A percentile compares a stretch with the other conserved stretches of the same genome.
phyloP scores from a whole-genome alignment of 192 early-diverging fungal genomes.

The Podila clonocystis region DNA sequence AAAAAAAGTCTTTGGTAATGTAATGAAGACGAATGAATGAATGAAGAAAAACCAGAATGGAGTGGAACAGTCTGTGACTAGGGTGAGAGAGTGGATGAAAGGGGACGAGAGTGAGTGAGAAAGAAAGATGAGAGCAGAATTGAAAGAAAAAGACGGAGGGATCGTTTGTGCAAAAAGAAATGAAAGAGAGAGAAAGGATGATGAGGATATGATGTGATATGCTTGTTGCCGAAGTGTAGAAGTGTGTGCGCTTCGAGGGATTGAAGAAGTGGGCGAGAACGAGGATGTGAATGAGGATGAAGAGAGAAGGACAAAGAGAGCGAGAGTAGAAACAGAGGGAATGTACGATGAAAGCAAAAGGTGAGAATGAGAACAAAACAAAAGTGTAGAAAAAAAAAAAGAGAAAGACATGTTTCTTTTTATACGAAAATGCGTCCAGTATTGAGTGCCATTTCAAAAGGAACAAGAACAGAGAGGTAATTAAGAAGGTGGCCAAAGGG shows the following conservation, averaged over 20 bases:
- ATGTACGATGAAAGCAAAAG: not conserved
- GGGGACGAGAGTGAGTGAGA: not conserved
- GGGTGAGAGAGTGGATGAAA: too few relatives aligned
- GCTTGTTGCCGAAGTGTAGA: not conserved
- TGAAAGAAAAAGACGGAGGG: not conserved
- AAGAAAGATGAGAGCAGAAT: not conserved
- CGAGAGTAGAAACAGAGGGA: not conserved
- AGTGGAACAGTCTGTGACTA: too few relatives aligned
- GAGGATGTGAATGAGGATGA: not conserved
- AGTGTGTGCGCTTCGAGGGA: not conserved
- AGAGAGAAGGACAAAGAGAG: not conserved
- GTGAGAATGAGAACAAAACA: not conserved
- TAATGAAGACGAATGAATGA: not conserved
- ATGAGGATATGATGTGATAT: too few relatives aligned
- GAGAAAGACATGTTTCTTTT: too few relatives aligned
- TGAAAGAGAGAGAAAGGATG: not conserved
- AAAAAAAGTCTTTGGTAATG: slow-evolving; percentile 1
- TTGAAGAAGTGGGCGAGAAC: not conserved
- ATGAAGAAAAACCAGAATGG: not conserved
- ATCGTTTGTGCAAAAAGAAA: not conserved
- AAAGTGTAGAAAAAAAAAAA: not conserved
- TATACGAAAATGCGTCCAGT: not conserved
- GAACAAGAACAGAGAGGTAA: too few relatives aligned
- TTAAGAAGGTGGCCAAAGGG: too few relatives aligned
- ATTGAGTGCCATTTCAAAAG: too few relatives aligned